A percentile compares a stretch with the other conserved stretches of the same genome.
Evolutionary conservation across 345 rosid species (phyloP).

Genomic region (Sisymbrium altissimum): DNA sequence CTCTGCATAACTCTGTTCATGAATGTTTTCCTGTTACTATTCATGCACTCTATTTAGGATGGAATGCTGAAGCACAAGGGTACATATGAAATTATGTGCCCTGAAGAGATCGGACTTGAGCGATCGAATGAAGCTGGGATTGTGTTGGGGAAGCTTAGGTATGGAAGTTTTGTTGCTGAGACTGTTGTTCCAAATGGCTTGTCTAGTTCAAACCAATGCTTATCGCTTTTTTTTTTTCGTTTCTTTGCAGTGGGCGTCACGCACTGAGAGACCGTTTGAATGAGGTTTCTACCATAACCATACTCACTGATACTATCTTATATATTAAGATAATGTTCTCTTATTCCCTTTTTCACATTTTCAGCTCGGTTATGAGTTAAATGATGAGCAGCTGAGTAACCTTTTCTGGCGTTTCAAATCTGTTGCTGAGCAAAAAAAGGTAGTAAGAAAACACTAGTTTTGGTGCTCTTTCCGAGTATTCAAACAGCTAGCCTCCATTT

Average conservation of each 20-base stretch:
- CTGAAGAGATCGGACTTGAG: conserved; percentile 87
- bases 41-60: conserved; percentile 43
- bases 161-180: not conserved
- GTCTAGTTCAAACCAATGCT: not conserved
- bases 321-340: not conserved
- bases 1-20: not conserved
- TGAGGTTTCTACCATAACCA: conserved; percentile 41
- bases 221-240: not conserved
- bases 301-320: not conserved
- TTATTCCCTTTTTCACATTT: conserved; percentile 17
- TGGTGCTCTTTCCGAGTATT: not conserved
- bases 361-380: conserved; percentile 85
- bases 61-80: conserved; percentile 92
- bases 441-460: conserved; percentile 19
- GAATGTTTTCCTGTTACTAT: not conserved
- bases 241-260: conserved; percentile 72
- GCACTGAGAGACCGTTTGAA: conserved; percentile 68
- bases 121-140: conserved; percentile 79
- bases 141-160: conserved; percentile 93
- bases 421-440: conserved; percentile 90
- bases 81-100: conserved; percentile 85
- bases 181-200: not conserved
- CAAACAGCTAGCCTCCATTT: not conserved
- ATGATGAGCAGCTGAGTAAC: conserved; percentile 62
- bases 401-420: conserved; percentile 88